Evolutionary conservation across 176 grass and related monocot genomes (phyloP).

Genomic region (Eleusine indica): DNA sequence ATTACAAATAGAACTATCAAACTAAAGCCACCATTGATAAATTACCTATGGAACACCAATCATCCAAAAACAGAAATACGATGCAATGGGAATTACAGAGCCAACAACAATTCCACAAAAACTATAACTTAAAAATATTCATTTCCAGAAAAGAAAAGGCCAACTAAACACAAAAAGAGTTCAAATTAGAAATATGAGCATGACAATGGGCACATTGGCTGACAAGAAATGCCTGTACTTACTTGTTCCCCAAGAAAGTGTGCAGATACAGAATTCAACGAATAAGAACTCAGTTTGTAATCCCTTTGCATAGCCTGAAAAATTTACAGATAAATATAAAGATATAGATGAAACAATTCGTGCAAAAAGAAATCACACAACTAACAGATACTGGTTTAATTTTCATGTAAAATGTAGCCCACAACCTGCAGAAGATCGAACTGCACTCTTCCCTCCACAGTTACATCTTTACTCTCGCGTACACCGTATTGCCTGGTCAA

Average conservation of each 20-base stretch:
- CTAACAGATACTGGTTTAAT: background rate
- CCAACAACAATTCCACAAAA: background rate
- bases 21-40: background rate
- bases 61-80: background rate
- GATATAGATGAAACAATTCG: slow-evolving; percentile 26
- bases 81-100: slow-evolving; percentile 13
- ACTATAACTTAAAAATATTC: background rate
- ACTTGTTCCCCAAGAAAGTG: slow-evolving; percentile 98
- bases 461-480: slow-evolving; percentile 97
- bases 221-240: slow-evolving; percentile 48
- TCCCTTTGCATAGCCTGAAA: slow-evolving; percentile 90
- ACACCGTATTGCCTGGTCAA: slow-evolving; percentile 82
- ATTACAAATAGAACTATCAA: background rate
- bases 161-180: slow-evolving; percentile 3
- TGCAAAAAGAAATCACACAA: slow-evolving; percentile 9
- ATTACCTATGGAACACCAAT: slow-evolving; percentile 5
- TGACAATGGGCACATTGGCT: background rate
- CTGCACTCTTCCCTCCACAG: slow-evolving; percentile 95
- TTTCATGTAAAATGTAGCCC: slow-evolving; percentile 40
- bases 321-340: slow-evolving; percentile 42
- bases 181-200: slow-evolving; percentile 9
- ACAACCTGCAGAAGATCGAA: slow-evolving; percentile 97
- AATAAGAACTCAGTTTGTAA: slow-evolving; percentile 98
- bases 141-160: background rate
- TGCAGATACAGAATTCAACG: slow-evolving; percentile 95